Percentiles rank a stretch among this genome's conserved stretches.
Conservation (phyloP, 345 rosid genomes). For the Euphorbia peplus region DNA sequence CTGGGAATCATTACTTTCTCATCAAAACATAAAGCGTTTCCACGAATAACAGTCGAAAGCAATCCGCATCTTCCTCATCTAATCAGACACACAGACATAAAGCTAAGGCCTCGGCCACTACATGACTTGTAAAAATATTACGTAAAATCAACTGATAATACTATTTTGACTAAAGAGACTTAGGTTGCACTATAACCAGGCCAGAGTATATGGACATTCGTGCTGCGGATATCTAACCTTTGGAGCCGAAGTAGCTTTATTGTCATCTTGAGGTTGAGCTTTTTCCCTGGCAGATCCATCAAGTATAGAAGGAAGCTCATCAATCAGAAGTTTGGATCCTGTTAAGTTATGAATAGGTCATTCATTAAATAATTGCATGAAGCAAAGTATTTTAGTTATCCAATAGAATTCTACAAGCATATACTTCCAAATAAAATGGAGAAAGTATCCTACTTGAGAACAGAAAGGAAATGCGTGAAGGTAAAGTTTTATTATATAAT, state of each 20-base stretch:
- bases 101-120: too few species aligned
- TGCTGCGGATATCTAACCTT: slow-evolving; percentile 42
- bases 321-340: slow-evolving; percentile 81
- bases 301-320: slow-evolving; percentile 67
- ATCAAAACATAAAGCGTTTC: neutral
- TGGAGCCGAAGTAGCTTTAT: slow-evolving; percentile 82
- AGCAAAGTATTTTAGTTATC: neutral
- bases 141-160: neutral
- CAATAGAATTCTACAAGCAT: neutral
- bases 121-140: too few species aligned
- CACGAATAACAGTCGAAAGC: neutral
- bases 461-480: neutral
- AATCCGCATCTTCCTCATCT: neutral
- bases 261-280: slow-evolving; percentile 84
- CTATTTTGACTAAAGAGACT: too few species aligned
- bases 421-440: slow-evolving; percentile 3
- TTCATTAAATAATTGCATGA: neutral
- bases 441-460: neutral
- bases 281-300: slow-evolving; percentile 71
- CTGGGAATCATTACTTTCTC: neutral
- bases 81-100: neutral
- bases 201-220: neutral
- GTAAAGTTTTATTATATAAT: neutral
- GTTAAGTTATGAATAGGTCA: slow-evolving; percentile 19
- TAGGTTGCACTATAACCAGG: neutral